These are phyloP conservation scores for Clarkia xantiana DNA, from an alignment of 345 rosid genomes.

Conservation along the genomic window DNA sequence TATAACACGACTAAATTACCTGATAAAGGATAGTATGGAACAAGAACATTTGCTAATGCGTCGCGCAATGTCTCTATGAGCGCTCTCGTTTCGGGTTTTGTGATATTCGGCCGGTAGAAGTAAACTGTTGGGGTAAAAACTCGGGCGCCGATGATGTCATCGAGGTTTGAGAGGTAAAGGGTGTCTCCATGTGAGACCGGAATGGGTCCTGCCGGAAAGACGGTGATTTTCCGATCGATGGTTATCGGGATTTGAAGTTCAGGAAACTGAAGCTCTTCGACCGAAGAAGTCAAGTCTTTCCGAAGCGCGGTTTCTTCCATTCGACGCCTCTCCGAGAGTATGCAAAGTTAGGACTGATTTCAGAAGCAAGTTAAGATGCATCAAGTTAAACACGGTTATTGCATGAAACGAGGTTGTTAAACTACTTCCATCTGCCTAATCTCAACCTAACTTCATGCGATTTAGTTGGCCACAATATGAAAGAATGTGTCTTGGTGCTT, in stretches of 20 bases:
- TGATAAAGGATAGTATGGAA: slow-evolving; percentile 75
- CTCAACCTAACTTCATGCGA: neutral
- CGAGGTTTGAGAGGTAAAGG: slow-evolving; percentile 84
- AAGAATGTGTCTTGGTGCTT: too few relatives aligned
- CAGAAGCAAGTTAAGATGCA: slow-evolving; percentile 9
- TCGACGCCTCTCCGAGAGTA: slow-evolving; percentile 6
- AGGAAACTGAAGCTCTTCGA: slow-evolving; percentile 51
- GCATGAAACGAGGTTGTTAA: slow-evolving; percentile 4
- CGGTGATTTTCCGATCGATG: slow-evolving; percentile 16
- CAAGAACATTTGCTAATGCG: slow-evolving; percentile 47
- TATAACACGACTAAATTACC: slow-evolving; percentile 10
- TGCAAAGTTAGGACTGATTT: neutral
- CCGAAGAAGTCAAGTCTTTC: neutral
- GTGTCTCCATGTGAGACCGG: slow-evolving; percentile 28
- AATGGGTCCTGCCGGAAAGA: slow-evolving; percentile 45
- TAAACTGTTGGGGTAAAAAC: slow-evolving; percentile 83
- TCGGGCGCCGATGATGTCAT: slow-evolving; percentile 62
- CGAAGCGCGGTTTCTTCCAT: neutral
- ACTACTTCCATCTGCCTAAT: slow-evolving; percentile 1
- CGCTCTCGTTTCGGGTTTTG: slow-evolving; percentile 8
- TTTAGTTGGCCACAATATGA: too few relatives aligned
- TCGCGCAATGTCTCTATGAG: slow-evolving; percentile 26
- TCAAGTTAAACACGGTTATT: neutral
- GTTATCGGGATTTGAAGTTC: slow-evolving; percentile 33
- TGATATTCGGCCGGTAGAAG: slow-evolving; percentile 27